A percentile compares a stretch with the other conserved stretches of the same genome.
Conservation (phyloP, 352 stramenopile species). For the Globisporangium middletonii region DNA sequence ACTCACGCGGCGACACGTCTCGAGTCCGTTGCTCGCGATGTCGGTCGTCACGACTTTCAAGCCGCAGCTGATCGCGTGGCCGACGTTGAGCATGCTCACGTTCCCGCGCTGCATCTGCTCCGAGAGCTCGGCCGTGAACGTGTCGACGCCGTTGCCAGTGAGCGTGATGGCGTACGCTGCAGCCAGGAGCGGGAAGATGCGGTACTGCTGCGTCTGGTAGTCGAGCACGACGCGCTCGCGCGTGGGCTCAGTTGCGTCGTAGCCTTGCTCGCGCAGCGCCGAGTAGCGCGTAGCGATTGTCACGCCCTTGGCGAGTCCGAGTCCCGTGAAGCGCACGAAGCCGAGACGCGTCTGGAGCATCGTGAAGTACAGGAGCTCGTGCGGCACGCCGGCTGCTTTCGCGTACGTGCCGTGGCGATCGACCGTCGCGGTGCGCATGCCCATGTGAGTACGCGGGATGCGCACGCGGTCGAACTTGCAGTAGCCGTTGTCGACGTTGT, state of each 20-base stretch:
- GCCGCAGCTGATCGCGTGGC: conserved; percentile 1
- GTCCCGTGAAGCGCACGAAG: conserved; percentile 46
- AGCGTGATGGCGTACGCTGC: conserved; percentile 75
- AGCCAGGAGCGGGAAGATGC: conserved; percentile 89
- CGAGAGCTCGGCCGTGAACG: neutral
- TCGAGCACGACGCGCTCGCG: conserved; percentile 77
- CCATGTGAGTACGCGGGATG: conserved; percentile 73
- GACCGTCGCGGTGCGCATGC: conserved; percentile 47
- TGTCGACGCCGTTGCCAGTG: neutral
- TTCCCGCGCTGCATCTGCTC: conserved; percentile 1
- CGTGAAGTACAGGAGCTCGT: conserved; percentile 71
- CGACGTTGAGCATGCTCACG: conserved; percentile 3
- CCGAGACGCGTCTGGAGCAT: conserved; percentile 77
- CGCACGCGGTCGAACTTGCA: conserved; percentile 78
- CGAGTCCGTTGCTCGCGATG: conserved; percentile 27
- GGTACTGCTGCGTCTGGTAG: conserved; percentile 61
- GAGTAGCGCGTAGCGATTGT: conserved; percentile 95
- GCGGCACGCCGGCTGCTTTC: conserved; percentile 38
- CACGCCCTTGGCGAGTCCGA: conserved; percentile 77
- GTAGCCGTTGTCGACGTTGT: conserved; percentile 92
- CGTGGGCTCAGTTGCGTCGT: conserved; percentile 45
- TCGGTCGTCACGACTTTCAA: conserved; percentile 2
- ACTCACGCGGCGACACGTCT: conserved; percentile 37
- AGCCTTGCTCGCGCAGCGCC: conserved; percentile 88
- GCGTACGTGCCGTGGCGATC: conserved; percentile 54